Percentiles rank a stretch among this genome's conserved stretches.
phyloP scores from a whole-genome alignment of 306 rosid genomes.

The Vicia sativa region DNA sequence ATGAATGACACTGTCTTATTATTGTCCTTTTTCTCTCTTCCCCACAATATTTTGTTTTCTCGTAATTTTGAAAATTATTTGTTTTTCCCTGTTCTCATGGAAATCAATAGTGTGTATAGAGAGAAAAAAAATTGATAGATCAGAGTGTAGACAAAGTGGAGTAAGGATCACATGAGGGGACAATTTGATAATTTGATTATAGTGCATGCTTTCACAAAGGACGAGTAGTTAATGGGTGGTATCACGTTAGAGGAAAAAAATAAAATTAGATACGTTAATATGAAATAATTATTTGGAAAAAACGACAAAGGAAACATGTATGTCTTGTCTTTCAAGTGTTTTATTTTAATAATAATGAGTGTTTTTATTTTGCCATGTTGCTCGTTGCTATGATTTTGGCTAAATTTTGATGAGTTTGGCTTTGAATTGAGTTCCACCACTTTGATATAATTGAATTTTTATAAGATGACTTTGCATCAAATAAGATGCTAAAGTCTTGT shows the following conservation, averaged over 20 bases:
- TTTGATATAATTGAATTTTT: constrained; percentile 31
- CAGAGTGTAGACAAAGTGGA: constrained; percentile 31
- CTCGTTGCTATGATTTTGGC: constrained; percentile 30
- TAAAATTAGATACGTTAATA: neutral
- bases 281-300: constrained; percentile 11
- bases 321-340: constrained; percentile 13
- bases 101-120: constrained; percentile 32
- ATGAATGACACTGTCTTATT: constrained; percentile 22
- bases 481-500: constrained; percentile 39
- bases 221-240: neutral
- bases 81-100: constrained; percentile 19
- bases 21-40: constrained; percentile 32
- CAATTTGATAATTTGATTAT: constrained; percentile 34
- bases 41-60: constrained; percentile 11
- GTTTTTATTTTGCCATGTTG: constrained; percentile 3
- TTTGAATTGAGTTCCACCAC: constrained; percentile 46
- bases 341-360: constrained; percentile 16
- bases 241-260: neutral
- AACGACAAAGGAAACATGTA: constrained; percentile 28
- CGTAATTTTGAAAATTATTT: neutral
- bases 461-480: constrained; percentile 38
- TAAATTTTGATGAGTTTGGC: constrained; percentile 33
- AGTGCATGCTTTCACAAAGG: constrained; percentile 1
- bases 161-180: constrained; percentile 40
- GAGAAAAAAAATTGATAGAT: constrained; percentile 5